Percentiles rank a stretch among this genome's conserved stretches.
These are phyloP conservation scores for Cyclaneusma minus DNA, from an alignment of 2,329 filamentous ascomycete genomes.

Conservation along the genomic window DNA sequence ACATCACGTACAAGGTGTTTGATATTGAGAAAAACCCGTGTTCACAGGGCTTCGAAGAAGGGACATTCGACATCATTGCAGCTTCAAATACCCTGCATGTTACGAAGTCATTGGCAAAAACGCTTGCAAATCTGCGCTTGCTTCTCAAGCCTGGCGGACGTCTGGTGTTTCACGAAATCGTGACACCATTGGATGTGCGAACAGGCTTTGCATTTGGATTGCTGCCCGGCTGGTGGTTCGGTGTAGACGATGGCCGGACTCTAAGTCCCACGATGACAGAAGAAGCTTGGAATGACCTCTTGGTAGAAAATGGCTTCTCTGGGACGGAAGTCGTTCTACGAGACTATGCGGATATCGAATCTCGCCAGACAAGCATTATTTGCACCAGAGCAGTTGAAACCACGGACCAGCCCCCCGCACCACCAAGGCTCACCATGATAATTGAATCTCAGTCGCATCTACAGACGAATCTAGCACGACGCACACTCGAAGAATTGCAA, in stretches of 20 bases:
- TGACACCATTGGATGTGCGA: conserved; percentile 1
- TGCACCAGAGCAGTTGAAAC: conserved; percentile 1
- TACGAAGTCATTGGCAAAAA: conserved; percentile 3
- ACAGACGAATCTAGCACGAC: too few relatives aligned
- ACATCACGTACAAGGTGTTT: conserved; percentile 15
- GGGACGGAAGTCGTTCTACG: conserved; percentile 11
- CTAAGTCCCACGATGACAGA: background rate
- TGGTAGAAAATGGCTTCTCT: conserved; percentile 11
- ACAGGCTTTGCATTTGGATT: conserved; percentile 6
- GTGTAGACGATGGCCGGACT: background rate
- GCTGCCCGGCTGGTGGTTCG: background rate
- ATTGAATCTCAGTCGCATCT: too few relatives aligned
- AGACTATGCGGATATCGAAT: conserved; percentile 8
- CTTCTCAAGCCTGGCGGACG: conserved; percentile 5
- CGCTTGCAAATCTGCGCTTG: conserved; percentile 4
- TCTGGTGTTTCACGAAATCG: conserved; percentile 2
- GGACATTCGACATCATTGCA: conserved; percentile 9
- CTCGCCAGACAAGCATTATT: conserved; percentile 1
- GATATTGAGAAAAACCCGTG: conserved; percentile 17
- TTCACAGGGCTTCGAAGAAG: conserved; percentile 18
- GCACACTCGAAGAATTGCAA: too few relatives aligned
- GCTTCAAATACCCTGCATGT: conserved; percentile 8
- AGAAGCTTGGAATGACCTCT: conserved; percentile 8
- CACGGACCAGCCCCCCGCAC: too few relatives aligned
- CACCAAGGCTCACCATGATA: too few relatives aligned